These are phyloP conservation scores for Vigna angularis DNA, from an alignment of 306 rosid genomes.

Conservation along the genomic window DNA sequence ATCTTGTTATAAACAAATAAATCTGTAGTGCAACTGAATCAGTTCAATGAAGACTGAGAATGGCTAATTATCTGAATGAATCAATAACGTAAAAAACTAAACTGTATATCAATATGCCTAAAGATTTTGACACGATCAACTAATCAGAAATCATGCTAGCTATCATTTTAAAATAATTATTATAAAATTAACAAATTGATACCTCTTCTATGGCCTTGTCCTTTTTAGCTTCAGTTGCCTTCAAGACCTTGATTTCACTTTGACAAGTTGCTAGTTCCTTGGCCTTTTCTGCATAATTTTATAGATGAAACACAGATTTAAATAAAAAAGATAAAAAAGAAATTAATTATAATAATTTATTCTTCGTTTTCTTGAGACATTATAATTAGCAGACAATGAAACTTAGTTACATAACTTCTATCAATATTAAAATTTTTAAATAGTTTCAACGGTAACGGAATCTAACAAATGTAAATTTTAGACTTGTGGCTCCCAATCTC, in stretches of 20 bases:
- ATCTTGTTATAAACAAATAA: constrained; percentile 5
- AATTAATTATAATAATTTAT: background rate
- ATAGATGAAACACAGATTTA: background rate
- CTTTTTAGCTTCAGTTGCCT: constrained; percentile 70
- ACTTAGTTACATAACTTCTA: too few species aligned
- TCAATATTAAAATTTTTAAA: too few species aligned
- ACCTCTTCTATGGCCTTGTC: constrained; percentile 92
- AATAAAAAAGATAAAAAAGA: background rate
- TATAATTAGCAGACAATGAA: background rate
- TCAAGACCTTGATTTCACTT: constrained; percentile 78
- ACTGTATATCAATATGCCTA: constrained; percentile 2
- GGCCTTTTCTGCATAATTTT: constrained; percentile 60
- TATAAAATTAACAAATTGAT: background rate
- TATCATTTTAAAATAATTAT: too few species aligned
- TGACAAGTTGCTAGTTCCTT: constrained; percentile 63
- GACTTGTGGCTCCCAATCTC: too few species aligned
- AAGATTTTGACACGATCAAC: background rate
- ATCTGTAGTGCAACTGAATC: background rate
- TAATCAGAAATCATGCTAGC: too few species aligned
- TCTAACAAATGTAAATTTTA: too few species aligned
- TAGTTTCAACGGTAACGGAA: too few species aligned
- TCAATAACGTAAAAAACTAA: background rate
- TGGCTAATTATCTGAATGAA: constrained; percentile 16
- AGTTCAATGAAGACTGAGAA: background rate
- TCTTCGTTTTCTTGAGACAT: background rate